Evolutionary conservation across 768 basidiomycete species (phyloP), one percentile per base, ranked within the genome.

Genomic region (Collybia sp.): DNA sequence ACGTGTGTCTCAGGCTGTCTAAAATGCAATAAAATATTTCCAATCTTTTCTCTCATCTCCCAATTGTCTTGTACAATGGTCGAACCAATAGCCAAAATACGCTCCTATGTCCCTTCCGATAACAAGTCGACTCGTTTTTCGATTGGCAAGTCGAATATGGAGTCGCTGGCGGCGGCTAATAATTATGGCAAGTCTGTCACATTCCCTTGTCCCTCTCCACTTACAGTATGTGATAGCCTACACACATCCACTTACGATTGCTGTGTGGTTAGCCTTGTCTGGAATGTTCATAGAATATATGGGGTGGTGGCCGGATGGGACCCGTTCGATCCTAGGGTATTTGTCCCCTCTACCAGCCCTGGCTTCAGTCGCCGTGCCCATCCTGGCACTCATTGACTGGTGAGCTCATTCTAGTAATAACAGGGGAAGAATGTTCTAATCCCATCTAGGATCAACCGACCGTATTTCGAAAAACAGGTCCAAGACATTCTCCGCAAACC

Each of bases 361-460:
- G 54, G 87, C 79, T 15, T 68, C 77, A 11, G 65, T 75, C 30
- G 77, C 79, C 1, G 75, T 85, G 30, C 84, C 83, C 0, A 53
- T 88, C 11, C 71, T 91, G 69, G 79, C 79, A 55, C 64, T 68
- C 17, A 67, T 84, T 37, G 88, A 91, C 59, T 89, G 88, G 88
- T 88, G 50, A 42, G 73, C 57, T 6, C 5, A 13, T 35, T 20
- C 3, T 16, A 49, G 20, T n/a, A 15, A 16, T 35, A 38, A 38
- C 13, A 19, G 10, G 12, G 30, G 5, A 12, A 43, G 40, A 38
- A 43, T 38, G 41, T 17, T 46, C n/a, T 32, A 16, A 45, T 35
- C 25, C 8, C 25, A 6, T 31, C 6, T 45, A 91, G 88, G 88
- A 59, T 77, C 20, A 85, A 91, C 52, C 79, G 88, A 10, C 79